These are phyloP conservation scores for Penicillium sp. DNA, from an alignment of 2,329 filamentous ascomycete species.

Conservation along the genomic window DNA sequence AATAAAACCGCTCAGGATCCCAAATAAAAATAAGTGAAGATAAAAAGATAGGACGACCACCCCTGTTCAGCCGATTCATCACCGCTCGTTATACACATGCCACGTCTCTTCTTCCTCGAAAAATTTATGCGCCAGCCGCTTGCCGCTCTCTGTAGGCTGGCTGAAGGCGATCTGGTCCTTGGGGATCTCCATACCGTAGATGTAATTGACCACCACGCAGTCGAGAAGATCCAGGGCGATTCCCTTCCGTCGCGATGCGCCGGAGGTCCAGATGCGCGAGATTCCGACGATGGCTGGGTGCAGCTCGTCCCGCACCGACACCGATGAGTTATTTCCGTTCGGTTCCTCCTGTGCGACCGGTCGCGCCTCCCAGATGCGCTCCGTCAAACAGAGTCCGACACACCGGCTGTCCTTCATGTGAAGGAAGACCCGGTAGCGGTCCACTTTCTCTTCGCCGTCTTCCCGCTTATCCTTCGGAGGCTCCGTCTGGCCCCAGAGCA, in stretches of 20 bases:
- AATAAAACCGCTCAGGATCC: constrained; percentile 3
- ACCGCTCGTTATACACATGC: constrained; percentile 54
- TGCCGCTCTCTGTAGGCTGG: constrained; percentile 60
- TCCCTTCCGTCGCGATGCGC: constrained; percentile 51
- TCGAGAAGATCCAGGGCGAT: constrained; percentile 56
- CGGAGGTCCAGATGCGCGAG: constrained; percentile 61
- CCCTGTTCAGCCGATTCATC: constrained; percentile 9
- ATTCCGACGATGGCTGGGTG: constrained; percentile 55
- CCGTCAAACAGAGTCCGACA: constrained; percentile 57
- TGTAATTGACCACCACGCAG: constrained; percentile 51
- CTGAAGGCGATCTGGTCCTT: constrained; percentile 59
- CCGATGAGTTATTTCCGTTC: constrained; percentile 35
- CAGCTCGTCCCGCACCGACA: constrained; percentile 43
- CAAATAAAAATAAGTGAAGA: not conserved
- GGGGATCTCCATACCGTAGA: constrained; percentile 51
- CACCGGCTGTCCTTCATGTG: constrained; percentile 59
- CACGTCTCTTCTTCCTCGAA: constrained; percentile 53
- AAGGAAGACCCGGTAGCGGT: constrained; percentile 57
- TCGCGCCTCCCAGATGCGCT: constrained; percentile 56
- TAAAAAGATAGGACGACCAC: not conserved
- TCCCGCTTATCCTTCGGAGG: constrained; percentile 36
- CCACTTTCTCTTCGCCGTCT: constrained; percentile 35
- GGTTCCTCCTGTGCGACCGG: constrained; percentile 37
- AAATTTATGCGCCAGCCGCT: constrained; percentile 54
- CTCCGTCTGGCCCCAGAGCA: constrained; percentile 51